Evolutionary conservation across 2,329 filamentous ascomycete genomes (phyloP), one percentile per base, ranked within the genome.

Genomic region (Diplodia corticola): DNA sequence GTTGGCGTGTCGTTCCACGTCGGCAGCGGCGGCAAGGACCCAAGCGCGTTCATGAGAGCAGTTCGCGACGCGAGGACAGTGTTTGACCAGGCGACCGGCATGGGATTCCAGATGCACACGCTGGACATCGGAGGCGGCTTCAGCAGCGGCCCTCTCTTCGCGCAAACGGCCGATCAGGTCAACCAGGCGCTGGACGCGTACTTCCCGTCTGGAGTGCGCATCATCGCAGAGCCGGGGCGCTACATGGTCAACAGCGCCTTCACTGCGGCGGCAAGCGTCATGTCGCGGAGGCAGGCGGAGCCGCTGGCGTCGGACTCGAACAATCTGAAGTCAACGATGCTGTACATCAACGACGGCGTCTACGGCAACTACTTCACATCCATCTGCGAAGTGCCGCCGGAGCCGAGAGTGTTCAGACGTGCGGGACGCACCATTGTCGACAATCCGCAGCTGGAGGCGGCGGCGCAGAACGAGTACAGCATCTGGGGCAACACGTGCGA

Each of bases 281-380:
- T 97, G 75, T 93, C 93, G 22, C 91, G 93, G 66, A 92, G 93
- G 72, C 91, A 91, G 30, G 88, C 96, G 64, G 85, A 89, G 70
- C 86, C 92, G 92, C 12, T 26, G 4, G 13, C n/a, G 72, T 85
- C 89, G 1, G 80, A 80, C 48, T 82, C 83, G 20, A 82, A 82
- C 54, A 81, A 84, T 70, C 26, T 65, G 28, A 87, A 86, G 71
- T 89, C 88, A 71, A 96, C 94, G 83, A 97, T 97, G 93, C 81
- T 96, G 49, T 97, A 97, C 77, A 83, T 97, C 78, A 97, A 97
- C 76, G 93, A 97, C 72, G 93, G 93, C 33, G 88, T 97, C 65
- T 97, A 97, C 74, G 93, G 93, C 73, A 97, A 96, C 81, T 97
- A 97, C 76, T 94, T 91, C 72, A 94, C 91, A 85, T 96, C 96